Conservation (phyloP, 73 alveolate species). For the Breviolum minutum region DNA sequence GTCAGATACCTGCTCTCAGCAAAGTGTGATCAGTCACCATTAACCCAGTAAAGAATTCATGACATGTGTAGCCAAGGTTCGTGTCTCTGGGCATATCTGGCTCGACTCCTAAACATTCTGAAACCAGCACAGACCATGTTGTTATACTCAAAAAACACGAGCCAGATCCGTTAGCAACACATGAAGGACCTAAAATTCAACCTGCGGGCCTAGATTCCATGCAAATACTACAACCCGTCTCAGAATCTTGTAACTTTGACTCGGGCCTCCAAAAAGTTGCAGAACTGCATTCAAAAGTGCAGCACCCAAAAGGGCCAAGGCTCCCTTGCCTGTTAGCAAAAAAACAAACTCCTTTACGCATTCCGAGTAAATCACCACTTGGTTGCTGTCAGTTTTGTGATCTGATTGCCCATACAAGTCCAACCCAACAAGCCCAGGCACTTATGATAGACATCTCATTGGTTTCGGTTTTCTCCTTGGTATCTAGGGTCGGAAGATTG, state of each 20-base stretch:
- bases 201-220: too few species aligned
- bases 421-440: neutral
- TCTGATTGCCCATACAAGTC: neutral
- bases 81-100: constrained; percentile 37
- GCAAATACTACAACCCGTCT: too few species aligned
- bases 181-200: neutral
- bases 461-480: constrained; percentile 25
- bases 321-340: constrained; percentile 12
- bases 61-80: neutral
- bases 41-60: too few species aligned
- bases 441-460: neutral
- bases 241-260: neutral
- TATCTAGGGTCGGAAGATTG: neutral
- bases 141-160: too few species aligned
- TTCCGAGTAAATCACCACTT: neutral
- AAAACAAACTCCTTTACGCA: neutral
- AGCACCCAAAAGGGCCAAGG: constrained; percentile 11
- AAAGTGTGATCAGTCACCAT: too few species aligned
- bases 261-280: neutral
- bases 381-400: neutral
- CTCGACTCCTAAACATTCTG: neutral
- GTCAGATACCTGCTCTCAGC: too few species aligned
- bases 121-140: too few species aligned
- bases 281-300: constrained; percentile 25
- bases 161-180: neutral